Evolutionary conservation across 1,284 basidiomycete species (phyloP).

Genomic region (Ganoderma sp.): DNA sequence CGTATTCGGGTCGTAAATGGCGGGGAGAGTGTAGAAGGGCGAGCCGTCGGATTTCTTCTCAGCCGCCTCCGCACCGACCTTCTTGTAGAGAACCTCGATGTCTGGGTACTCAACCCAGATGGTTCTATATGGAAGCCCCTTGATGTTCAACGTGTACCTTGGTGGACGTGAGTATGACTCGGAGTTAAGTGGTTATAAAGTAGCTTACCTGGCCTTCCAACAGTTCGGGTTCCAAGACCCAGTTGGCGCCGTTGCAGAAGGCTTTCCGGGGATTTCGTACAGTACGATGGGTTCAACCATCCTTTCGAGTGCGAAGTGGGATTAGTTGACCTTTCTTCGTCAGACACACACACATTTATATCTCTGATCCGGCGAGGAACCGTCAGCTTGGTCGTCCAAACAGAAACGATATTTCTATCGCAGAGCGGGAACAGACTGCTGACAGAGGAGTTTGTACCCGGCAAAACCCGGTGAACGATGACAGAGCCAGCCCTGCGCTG

Average conservation of each 20-base stretch:
- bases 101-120: conserved; percentile 47
- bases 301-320: neutral
- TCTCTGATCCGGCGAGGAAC: too few species aligned
- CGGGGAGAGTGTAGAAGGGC: conserved; percentile 42
- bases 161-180: neutral
- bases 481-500: neutral
- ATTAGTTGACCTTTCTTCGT: neutral
- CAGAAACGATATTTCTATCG: neutral
- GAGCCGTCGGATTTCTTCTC: conserved; percentile 31
- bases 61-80: conserved; percentile 39
- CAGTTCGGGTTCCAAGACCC: conserved; percentile 33
- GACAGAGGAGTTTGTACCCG: neutral
- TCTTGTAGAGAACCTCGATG: conserved; percentile 39
- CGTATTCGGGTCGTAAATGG: conserved; percentile 39
- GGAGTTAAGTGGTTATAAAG: neutral
- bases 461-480: neutral
- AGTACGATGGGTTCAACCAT: conserved; percentile 23
- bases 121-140: conserved; percentile 43
- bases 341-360: neutral
- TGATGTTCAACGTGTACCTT: conserved; percentile 44
- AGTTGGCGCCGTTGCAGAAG: conserved; percentile 9
- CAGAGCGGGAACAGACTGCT: neutral
- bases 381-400: neutral
- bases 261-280: conserved; percentile 37
- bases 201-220: conserved; percentile 37